Evolutionary conservation across 2,329 filamentous ascomycete species (phyloP), one percentile per base, ranked within the genome.

Genomic region (Aspergillus niger): DNA sequence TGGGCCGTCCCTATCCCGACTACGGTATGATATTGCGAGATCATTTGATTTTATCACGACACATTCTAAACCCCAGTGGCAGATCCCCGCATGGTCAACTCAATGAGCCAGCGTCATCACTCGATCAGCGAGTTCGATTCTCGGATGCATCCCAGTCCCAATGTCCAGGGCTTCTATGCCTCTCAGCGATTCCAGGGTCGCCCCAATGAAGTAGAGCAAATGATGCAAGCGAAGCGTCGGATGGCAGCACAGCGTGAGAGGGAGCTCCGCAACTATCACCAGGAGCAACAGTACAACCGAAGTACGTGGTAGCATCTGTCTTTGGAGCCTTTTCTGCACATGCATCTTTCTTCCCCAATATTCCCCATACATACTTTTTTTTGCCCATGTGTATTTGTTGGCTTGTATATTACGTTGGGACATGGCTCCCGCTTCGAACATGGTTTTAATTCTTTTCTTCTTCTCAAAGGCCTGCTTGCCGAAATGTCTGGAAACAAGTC

Each of bases 201-300:
- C 81, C 92, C 85, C 81, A 93, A 85, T 83, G 95, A 98, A 83
- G 91, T 92, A 79, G 95, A 98, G 82, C 93, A 97, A 82, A 92
- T 97, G 88, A 91, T 97, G 85, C 95, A 98, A 87, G 93, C 92
- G 73, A 98, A 98, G 86, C 92, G 95, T 83, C 91, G 94, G 84
- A 96, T 98, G 91, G 95, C 95, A 74, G 95, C 95, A 78, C 95
- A 98, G 83, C 91, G 95, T 81, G 95, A 99, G 85, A 91, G 94
- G 81, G 95, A 99, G 84, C 89, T 99, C 80, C 92, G 95, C 81
- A 99, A 98, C 82, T 97, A 98, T 82, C 95, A 99, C 83, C 96
- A 97, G 82, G 95, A 99, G 87, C 95, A 99, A 87, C 95, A 99
- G 88, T 98, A 96, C 83, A 96, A 98, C 85, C 89, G 94, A 91